Evolutionary conservation across 495 filamentous ascomycete genomes (phyloP), one percentile per base, ranked within the genome.

Genomic region (Evansstolkia leycettana): DNA sequence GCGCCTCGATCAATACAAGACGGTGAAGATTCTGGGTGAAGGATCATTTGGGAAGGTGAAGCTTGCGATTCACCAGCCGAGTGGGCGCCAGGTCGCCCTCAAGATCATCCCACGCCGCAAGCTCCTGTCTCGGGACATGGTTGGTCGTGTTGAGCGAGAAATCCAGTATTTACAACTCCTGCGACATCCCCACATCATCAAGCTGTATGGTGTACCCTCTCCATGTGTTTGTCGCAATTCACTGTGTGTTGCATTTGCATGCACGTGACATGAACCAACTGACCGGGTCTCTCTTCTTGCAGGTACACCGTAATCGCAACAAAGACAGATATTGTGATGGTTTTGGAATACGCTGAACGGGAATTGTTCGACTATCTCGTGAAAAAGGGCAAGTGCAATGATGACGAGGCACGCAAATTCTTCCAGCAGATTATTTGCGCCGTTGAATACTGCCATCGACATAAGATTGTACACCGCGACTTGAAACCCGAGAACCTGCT

Each of bases 401-500:
- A 98, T 57, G 75, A 81, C 40, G 78, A 88, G 45, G 90, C 92
- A 28, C 76, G 90, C 31, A 82, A 88, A 45, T 96, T 98, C 63
- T 98, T 98, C 60, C 90, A 98, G 55, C 90, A 98, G 58, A 98
- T 98, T 48, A 85, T 95, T n/a, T 94, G 89, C 51, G 92, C 90
- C 13, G 92, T 98, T 34, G 90, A 98, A 52, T 98, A 98, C 60
- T 98, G 90, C 57, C 90, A 98, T 60, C 74, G 90, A 41, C 92
- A 98, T 64, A 96, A 96, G 60, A 94, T 98, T 45, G 90, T 95
- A 10, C 90, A 98, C 58, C 80, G 90, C 56, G 90, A 98, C 58
- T 63, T 98, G 43, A 98, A 98, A 55, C 90, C 90, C 5, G 90
- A 98, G 71, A 98, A 98, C 54, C 63, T 98, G 17, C 70, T 98